Evolutionary conservation across 208 protist genomes (phyloP).

Genomic region (Trypanosoma lewisi): DNA sequence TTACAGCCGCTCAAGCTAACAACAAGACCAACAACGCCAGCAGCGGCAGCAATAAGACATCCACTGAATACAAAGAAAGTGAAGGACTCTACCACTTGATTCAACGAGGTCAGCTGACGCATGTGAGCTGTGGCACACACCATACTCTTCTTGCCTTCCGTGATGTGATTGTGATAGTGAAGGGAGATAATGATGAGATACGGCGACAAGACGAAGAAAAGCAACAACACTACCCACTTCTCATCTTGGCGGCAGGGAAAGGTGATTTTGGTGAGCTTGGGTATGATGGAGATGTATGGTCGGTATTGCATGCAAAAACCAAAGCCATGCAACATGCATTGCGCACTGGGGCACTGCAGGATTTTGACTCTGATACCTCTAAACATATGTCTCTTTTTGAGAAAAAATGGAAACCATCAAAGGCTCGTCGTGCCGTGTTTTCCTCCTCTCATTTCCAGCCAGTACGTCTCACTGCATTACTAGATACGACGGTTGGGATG

Average conservation of each 20-base stretch:
- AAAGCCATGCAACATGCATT: constrained; percentile 29
- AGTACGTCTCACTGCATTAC: constrained; percentile 9
- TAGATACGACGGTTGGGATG: neutral
- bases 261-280: constrained; percentile 89
- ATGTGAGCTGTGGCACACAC: constrained; percentile 80
- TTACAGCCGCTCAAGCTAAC: constrained; percentile 17
- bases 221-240: constrained; percentile 27
- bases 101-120: constrained; percentile 46
- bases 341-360: neutral
- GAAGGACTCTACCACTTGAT: constrained; percentile 21
- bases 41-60: too few species aligned
- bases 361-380: neutral
- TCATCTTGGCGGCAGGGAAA: constrained; percentile 65
- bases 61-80: neutral
- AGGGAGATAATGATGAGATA: neutral
- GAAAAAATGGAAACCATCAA: constrained; percentile 25
- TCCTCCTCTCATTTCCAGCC: constrained; percentile 21
- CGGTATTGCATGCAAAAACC: constrained; percentile 38
- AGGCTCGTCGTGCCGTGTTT: constrained; percentile 20
- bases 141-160: constrained; percentile 75
- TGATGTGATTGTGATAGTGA: constrained; percentile 33
- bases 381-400: neutral
- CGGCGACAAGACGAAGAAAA: neutral
- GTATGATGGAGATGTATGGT: constrained; percentile 61
- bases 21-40: neutral